phyloP scores from a whole-genome alignment of 371 early-diverging fungal species.

The Blakeslea trispora region DNA sequence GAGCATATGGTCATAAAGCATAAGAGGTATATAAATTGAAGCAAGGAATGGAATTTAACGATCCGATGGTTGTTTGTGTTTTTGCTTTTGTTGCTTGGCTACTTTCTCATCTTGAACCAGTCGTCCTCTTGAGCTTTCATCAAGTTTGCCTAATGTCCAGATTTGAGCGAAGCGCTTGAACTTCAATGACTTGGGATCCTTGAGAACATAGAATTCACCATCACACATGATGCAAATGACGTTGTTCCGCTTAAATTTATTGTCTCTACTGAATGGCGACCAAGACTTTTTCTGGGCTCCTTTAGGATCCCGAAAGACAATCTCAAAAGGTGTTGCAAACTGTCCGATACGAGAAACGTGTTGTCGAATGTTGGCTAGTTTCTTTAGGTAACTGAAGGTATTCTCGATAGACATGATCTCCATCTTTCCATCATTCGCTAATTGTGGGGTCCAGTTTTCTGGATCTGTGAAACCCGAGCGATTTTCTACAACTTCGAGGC shows the following conservation, averaged over 20 bases:
- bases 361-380: conserved; percentile 40
- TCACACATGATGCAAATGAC: conserved; percentile 66
- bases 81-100: conserved; percentile 1
- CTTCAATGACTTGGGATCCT: conserved; percentile 52
- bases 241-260: conserved; percentile 31
- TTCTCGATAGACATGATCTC: conserved; percentile 38
- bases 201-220: conserved; percentile 65
- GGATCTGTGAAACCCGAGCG: conserved; percentile 34
- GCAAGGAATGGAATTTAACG: too few species aligned
- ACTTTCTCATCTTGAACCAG: conserved; percentile 38
- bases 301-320: conserved; percentile 21
- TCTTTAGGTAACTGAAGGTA: conserved; percentile 41
- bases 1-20: too few species aligned
- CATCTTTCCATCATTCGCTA: conserved; percentile 40
- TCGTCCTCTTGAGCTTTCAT: conserved; percentile 28
- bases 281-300: conserved; percentile 1
- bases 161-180: conserved; percentile 56
- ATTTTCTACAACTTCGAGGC: conserved; percentile 28
- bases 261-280: conserved; percentile 2
- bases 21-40: too few species aligned
- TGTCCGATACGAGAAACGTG: conserved; percentile 51
- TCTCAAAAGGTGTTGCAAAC: conserved; percentile 39
- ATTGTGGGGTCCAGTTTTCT: conserved; percentile 33
- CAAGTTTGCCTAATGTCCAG: conserved; percentile 54
- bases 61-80: too few species aligned